Evolutionary conservation across 305 asterid genomes (phyloP).

Genomic region (Lippia alba): DNA sequence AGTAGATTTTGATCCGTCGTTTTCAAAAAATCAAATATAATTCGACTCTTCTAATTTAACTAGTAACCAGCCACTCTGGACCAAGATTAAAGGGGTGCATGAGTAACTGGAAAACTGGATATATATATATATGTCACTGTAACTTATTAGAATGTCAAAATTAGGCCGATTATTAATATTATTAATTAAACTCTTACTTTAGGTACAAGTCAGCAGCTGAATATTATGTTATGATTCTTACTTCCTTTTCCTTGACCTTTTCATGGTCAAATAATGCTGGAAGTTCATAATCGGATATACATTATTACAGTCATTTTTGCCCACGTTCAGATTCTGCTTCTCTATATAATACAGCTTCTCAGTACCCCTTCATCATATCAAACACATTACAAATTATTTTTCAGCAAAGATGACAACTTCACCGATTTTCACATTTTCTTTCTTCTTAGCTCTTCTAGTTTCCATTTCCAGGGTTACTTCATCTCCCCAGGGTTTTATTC

Average conservation of each 20-base stretch:
- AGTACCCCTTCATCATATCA: background rate
- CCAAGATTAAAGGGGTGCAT: no score
- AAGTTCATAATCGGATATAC: background rate
- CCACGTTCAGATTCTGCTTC: background rate
- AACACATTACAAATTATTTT: no score
- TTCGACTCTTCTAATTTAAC: no score
- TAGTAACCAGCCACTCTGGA: no score
- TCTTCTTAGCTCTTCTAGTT: constrained; percentile 32
- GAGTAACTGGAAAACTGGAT: no score
- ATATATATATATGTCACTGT: no score
- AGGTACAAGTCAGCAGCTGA: no score
- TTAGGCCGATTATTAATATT: no score
- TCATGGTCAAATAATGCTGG: constrained; percentile 35
- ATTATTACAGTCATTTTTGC: background rate
- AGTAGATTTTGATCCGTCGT: no score
- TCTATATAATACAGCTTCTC: constrained; percentile 32
- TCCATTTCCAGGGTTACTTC: constrained; percentile 35
- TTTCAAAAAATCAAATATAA: no score
- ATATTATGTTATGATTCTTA: background rate
- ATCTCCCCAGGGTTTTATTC: constrained; percentile 36
- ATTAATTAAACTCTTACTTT: no score
- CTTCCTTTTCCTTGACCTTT: constrained; percentile 30
- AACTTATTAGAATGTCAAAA: no score
- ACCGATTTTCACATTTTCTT: constrained; percentile 19
- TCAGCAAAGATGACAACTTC: background rate